phyloP scores from a whole-genome alignment of 2,329 filamentous ascomycete species.

The Fusarium heterosporum region DNA sequence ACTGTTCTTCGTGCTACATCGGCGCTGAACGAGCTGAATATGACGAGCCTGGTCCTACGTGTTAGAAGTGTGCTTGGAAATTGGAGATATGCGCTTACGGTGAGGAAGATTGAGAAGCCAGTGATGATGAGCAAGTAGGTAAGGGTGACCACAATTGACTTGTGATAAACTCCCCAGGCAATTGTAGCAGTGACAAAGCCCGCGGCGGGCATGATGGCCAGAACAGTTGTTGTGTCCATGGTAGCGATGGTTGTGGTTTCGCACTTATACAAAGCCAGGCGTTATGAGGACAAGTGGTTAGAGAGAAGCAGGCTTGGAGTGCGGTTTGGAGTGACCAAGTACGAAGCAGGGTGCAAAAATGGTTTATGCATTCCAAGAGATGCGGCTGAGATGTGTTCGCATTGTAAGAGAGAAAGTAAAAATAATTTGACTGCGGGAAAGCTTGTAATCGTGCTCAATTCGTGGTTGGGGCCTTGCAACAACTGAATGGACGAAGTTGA shows the following conservation, averaged over 20 bases:
- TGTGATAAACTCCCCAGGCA: constrained; percentile 9
- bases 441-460: background rate
- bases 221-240: constrained; percentile 8
- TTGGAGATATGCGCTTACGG: constrained; percentile 40
- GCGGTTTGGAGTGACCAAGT: background rate
- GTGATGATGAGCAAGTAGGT: constrained; percentile 37
- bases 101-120: constrained; percentile 46
- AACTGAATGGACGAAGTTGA: constrained; percentile 6
- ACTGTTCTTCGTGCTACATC: constrained; percentile 32
- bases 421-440: background rate
- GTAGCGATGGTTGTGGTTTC: background rate
- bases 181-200: constrained; percentile 1
- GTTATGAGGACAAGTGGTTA: constrained; percentile 35
- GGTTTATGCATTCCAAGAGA: too few species aligned
- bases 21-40: constrained; percentile 43
- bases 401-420: background rate
- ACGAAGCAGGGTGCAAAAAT: background rate
- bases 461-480: background rate
- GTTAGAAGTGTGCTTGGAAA: background rate
- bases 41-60: constrained; percentile 46
- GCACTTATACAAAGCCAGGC: constrained; percentile 2
- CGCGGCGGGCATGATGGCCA: constrained; percentile 1
- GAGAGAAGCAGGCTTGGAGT: constrained; percentile 2
- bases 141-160: constrained; percentile 19
- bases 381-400: background rate